Conservation (phyloP, 345 rosid species). For the Salix koriyanagi region DNA sequence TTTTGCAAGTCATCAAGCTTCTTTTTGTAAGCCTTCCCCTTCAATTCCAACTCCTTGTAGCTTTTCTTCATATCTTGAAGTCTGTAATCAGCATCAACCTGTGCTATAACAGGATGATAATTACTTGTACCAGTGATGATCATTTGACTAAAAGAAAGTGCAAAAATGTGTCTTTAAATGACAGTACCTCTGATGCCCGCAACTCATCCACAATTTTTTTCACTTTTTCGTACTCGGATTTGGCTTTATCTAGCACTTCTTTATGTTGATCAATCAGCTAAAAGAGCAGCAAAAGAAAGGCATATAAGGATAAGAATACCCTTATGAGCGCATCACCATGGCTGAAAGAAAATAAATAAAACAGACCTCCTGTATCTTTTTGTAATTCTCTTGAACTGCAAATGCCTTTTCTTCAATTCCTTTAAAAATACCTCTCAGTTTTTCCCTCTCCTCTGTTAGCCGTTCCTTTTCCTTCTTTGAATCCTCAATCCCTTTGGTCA, state of each 20-base stretch:
- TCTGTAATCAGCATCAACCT: constrained; percentile 85
- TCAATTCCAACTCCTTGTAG: constrained; percentile 69
- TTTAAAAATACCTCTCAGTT: constrained; percentile 53
- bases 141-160: background rate
- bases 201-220: constrained; percentile 75
- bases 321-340: background rate
- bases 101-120: constrained; percentile 16
- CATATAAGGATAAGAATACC: background rate
- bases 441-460: constrained; percentile 63
- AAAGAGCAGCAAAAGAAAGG: constrained; percentile 15
- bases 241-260: constrained; percentile 62
- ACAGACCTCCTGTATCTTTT: constrained; percentile 64
- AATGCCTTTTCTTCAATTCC: constrained; percentile 79
- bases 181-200: constrained; percentile 76
- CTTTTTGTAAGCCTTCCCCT: constrained; percentile 75
- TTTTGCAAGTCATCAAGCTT: constrained; percentile 72
- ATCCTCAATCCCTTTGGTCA: constrained; percentile 82
- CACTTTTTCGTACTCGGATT: constrained; percentile 56
- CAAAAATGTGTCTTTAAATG: constrained; percentile 5
- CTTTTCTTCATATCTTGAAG: constrained; percentile 74
- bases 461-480: constrained; percentile 70
- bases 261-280: constrained; percentile 78
- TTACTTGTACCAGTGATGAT: background rate
- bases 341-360: constrained; percentile 7
- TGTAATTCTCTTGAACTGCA: constrained; percentile 74